These are phyloP conservation scores for Leccinum incarnatum DNA, from an alignment of 768 basidiomycete genomes.

Conservation along the genomic window DNA sequence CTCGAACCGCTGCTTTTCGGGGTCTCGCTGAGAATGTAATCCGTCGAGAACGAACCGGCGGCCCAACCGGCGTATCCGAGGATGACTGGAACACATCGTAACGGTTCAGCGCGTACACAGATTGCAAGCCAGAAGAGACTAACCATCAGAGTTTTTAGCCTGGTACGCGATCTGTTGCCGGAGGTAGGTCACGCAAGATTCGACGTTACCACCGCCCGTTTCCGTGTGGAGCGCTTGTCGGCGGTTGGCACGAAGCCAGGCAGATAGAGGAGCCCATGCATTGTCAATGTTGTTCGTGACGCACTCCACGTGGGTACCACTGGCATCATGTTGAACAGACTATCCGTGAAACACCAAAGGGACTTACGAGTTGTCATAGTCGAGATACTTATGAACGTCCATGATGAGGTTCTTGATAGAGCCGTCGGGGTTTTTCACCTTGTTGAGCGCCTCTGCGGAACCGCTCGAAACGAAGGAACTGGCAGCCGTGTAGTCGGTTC, in stretches of 20 bases:
- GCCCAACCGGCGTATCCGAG: conserved; percentile 56
- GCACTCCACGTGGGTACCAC: conserved; percentile 38
- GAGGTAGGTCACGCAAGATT: conserved; percentile 44
- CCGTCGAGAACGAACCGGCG: conserved; percentile 48
- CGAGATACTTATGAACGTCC: conserved; percentile 65
- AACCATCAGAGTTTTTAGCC: conserved; percentile 46
- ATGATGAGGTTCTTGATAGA: conserved; percentile 47
- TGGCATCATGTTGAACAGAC: conserved; percentile 34
- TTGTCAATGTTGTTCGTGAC: conserved; percentile 51
- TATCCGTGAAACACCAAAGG: conserved; percentile 6
- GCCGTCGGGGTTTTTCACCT: conserved; percentile 46
- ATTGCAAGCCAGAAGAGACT: neutral
- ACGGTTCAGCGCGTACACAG: conserved; percentile 25
- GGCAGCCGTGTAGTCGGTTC: conserved; percentile 56
- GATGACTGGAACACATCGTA: conserved; percentile 18
- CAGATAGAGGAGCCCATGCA: conserved; percentile 44
- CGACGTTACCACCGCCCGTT: conserved; percentile 55
- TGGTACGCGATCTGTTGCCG: conserved; percentile 47
- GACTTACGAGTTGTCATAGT: conserved; percentile 48
- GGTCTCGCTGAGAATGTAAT: conserved; percentile 35
- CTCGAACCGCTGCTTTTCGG: conserved; percentile 29
- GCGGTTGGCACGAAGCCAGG: conserved; percentile 47
- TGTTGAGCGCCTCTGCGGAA: conserved; percentile 47
- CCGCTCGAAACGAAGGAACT: conserved; percentile 48
- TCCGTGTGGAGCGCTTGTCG: conserved; percentile 60